Evolutionary conservation across 345 rosid species (phyloP).

Genomic region (Euphorbia tirucalli): DNA sequence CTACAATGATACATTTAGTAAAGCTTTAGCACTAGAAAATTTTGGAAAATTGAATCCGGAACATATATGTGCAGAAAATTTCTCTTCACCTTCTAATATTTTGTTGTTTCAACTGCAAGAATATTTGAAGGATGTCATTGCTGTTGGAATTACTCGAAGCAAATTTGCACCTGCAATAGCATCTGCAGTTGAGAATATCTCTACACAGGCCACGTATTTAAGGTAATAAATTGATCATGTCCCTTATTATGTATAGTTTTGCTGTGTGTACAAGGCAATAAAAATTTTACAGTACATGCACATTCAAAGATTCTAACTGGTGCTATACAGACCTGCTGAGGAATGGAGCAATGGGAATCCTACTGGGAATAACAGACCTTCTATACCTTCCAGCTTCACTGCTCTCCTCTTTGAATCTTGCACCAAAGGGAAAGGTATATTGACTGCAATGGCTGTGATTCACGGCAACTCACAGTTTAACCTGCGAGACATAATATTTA

Average conservation of each 20-base stretch:
- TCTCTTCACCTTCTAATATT: not conserved
- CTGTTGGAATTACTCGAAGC: not conserved
- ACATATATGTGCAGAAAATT: not conserved
- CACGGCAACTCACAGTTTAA: not conserved
- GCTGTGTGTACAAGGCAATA: not conserved
- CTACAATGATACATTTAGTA: not conserved
- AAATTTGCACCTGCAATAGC: slow-evolving; percentile 1
- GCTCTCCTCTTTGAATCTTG: slow-evolving; percentile 7
- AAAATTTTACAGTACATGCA: not conserved
- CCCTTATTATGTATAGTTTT: no score
- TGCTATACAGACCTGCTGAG: not conserved
- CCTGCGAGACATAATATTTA: not conserved
- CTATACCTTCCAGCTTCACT: slow-evolving; percentile 16
- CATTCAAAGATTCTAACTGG: not conserved
- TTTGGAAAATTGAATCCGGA: not conserved
- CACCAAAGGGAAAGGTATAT: slow-evolving; percentile 13
- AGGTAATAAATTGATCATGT: not conserved
- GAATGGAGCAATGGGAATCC: slow-evolving; percentile 2
- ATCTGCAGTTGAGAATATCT: no score
- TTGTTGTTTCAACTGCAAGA: slow-evolving; percentile 2
- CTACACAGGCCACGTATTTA: not conserved
- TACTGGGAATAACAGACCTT: not conserved
- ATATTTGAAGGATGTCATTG: slow-evolving; percentile 8
- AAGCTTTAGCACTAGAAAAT: not conserved
- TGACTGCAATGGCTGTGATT: not conserved